phyloP scores from a whole-genome alignment of 2,329 filamentous ascomycete genomes.

The Neurospora sp. region DNA sequence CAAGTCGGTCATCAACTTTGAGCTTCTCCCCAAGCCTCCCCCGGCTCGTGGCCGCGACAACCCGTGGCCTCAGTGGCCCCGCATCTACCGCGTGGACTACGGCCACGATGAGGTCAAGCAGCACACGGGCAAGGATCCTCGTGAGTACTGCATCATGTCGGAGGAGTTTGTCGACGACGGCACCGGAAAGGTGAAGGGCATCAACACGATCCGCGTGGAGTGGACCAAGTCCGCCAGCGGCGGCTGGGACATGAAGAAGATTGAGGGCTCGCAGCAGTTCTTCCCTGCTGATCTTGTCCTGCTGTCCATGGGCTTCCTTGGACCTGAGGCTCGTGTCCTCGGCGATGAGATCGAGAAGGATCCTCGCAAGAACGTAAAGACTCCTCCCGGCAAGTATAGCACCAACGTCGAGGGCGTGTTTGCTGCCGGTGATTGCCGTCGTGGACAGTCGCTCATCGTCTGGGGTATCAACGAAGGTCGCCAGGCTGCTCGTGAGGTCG shows the following conservation, averaged over 20 bases:
- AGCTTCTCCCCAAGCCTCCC: slow-evolving; percentile 86
- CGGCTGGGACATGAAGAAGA: slow-evolving; percentile 98
- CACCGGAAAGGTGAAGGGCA: slow-evolving; percentile 79
- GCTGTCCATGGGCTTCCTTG: slow-evolving; percentile 94
- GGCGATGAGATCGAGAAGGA: slow-evolving; percentile 88
- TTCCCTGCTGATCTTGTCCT: slow-evolving; percentile 94
- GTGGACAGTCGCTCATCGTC: slow-evolving; percentile 91
- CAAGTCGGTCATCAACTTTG: slow-evolving; percentile 94
- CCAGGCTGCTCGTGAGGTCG: slow-evolving; percentile 84
- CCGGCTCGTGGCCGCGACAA: slow-evolving; percentile 86
- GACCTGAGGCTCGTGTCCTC: slow-evolving; percentile 80
- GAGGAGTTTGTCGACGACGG: slow-evolving; percentile 93
- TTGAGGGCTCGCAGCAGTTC: slow-evolving; percentile 87
- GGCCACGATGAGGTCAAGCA: slow-evolving; percentile 93
- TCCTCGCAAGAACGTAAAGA: slow-evolving; percentile 92
- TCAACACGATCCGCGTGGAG: slow-evolving; percentile 91
- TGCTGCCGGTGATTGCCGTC: slow-evolving; percentile 88
- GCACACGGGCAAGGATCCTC: slow-evolving; percentile 90
- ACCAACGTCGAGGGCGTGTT: slow-evolving; percentile 87
- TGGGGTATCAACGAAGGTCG: slow-evolving; percentile 99
- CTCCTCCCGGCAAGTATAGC: slow-evolving; percentile 72
- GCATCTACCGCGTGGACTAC: slow-evolving; percentile 97
- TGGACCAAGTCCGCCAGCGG: slow-evolving; percentile 86
- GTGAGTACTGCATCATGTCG: slow-evolving; percentile 97
- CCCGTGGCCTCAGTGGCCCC: slow-evolving; percentile 97